phyloP scores from a whole-genome alignment of 768 basidiomycete genomes.

The Trametes meyenii region DNA sequence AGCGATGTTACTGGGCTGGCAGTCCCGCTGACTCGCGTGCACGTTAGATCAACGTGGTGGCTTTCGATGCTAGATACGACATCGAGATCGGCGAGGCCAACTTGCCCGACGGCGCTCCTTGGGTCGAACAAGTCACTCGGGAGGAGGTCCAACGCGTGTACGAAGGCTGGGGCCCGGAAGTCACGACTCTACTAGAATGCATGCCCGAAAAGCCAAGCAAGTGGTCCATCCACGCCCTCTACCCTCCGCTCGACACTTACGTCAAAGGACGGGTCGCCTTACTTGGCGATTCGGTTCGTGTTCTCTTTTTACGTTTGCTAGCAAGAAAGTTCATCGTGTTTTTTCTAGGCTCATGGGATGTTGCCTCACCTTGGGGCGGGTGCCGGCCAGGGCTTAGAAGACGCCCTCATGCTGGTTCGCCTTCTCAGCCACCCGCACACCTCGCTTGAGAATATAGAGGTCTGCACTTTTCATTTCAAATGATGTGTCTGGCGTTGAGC shows the following conservation, averaged over 20 bases:
- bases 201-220: constrained; percentile 47
- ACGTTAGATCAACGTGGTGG: constrained; percentile 45
- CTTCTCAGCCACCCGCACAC: constrained; percentile 49
- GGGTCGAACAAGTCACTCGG: constrained; percentile 45
- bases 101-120: constrained; percentile 26
- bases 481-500: not conserved
- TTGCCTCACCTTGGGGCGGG: constrained; percentile 59
- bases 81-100: constrained; percentile 23
- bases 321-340: not conserved
- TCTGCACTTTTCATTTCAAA: constrained; percentile 22
- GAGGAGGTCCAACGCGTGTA: constrained; percentile 47
- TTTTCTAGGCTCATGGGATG: constrained; percentile 52
- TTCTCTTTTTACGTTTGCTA: not conserved
- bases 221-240: constrained; percentile 55
- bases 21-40: not conserved
- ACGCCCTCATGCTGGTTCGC: constrained; percentile 50
- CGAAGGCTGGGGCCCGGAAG: constrained; percentile 50
- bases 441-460: constrained; percentile 44
- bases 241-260: constrained; percentile 48
- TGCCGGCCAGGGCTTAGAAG: constrained; percentile 62
- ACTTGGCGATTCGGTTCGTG: constrained; percentile 52
- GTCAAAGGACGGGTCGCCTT: constrained; percentile 49
- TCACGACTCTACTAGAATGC: constrained; percentile 43
- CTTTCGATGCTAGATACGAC: constrained; percentile 41
- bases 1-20: too few species aligned